Evolutionary conservation across 345 rosid species (phyloP), one percentile per base, ranked within the genome.

Genomic region (Kandelia obovata): DNA sequence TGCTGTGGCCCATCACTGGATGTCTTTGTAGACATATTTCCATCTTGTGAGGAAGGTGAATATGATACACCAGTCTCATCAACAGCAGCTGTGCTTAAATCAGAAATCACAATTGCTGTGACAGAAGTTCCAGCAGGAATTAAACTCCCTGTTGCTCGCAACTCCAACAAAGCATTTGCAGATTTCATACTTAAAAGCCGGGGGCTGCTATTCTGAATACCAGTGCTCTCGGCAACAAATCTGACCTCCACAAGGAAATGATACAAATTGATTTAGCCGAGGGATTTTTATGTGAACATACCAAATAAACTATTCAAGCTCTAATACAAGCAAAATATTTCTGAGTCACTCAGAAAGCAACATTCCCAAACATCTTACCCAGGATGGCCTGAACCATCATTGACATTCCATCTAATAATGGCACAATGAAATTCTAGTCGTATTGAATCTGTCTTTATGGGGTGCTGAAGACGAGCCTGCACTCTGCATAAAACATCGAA

Each of bases 211-310:
- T 80, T 80, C 79, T 92, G 97, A 73, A 82, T 88, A 52, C 99
- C 96, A 53, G 97, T 92, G 85, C 97, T 92, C 84, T 85, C 93
- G 61, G 96, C 96, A 82, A 92, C 83, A 84, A 90, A 90, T 76
- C 99, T 95, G 82, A 80, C 71, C 68, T 53, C 65, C 47, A 9
- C 17, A 53, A 71, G 28, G 23, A 64, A 46, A 63, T 3, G 27
- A 53, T 20, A 58, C 20, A 52, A 35, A 32, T 52, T 58, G 34
- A 61, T 6, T 4, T 20, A 64, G 11, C 27, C 58, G 32, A 17
- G 35, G 30, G 34, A 6, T 32, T 28, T 9, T 20, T 20, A 28
- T 39, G 25, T 47, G 32, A 27, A 60, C 28, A 65, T 15, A 59
- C 19, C 28, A 17, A 35, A 79, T 53, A 46, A 61, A 10, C 21